These are phyloP conservation scores for Lactifluus hygrophoroides DNA, from an alignment of 768 basidiomycete species.

Conservation along the genomic window DNA sequence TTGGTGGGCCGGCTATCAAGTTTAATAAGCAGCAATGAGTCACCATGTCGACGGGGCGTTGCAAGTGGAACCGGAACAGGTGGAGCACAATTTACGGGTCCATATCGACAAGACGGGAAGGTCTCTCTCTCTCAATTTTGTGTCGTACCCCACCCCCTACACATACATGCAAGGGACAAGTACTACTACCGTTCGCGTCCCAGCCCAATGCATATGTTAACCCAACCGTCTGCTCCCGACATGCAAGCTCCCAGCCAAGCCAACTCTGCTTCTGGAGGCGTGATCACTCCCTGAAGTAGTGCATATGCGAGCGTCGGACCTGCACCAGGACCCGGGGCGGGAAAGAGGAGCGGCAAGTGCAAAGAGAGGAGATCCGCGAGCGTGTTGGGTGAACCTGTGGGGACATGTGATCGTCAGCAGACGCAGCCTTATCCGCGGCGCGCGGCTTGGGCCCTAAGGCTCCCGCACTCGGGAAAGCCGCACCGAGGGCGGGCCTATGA, in stretches of 20 bases:
- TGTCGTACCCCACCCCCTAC: too few species aligned
- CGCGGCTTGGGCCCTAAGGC: not conserved
- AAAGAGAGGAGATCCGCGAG: constrained; percentile 59
- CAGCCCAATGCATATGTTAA: constrained; percentile 74
- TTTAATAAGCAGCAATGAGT: not conserved
- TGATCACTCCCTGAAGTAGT: constrained; percentile 74
- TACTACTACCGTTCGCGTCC: constrained; percentile 19
- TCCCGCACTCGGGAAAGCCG: not conserved
- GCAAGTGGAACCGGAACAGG: not conserved
- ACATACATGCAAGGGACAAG: not conserved
- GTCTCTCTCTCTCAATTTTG: not conserved
- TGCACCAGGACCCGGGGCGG: constrained; percentile 27
- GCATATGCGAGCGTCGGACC: constrained; percentile 50
- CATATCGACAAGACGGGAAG: not conserved
- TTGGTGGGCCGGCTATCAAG: constrained; percentile 7
- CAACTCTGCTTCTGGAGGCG: constrained; percentile 82
- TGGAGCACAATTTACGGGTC: not conserved
- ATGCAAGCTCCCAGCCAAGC: constrained; percentile 92
- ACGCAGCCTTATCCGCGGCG: constrained; percentile 5
- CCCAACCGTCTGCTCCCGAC: constrained; percentile 92
- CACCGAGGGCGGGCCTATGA: not conserved
- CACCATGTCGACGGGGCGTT: constrained; percentile 11
- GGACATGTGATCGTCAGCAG: constrained; percentile 18
- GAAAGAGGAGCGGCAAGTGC: constrained; percentile 78
- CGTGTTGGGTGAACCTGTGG: constrained; percentile 60